Evolutionary conservation across 208 protist species (phyloP).

Genomic region (Trypanosoma scelopori): DNA sequence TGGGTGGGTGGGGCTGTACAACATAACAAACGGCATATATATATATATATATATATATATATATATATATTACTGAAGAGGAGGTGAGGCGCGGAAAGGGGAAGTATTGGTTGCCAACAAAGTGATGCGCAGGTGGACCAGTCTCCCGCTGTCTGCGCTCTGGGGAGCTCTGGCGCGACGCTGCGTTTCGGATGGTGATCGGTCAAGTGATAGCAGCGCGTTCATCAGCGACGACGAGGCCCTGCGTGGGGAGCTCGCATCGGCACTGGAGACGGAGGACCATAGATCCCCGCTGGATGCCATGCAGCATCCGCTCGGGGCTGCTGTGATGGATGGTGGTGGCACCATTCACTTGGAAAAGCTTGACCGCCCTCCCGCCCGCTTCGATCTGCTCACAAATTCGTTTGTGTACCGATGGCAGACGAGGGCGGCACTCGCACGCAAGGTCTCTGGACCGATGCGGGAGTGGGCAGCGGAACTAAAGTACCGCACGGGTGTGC

Average conservation of each 20-base stretch:
- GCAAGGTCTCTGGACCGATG: constrained; percentile 87
- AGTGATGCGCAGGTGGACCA: constrained; percentile 22
- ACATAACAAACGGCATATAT: too few species aligned
- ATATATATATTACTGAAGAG: neutral
- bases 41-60: too few species aligned
- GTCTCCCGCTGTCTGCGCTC: constrained; percentile 11
- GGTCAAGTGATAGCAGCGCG: constrained; percentile 23
- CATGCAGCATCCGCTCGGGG: constrained; percentile 11
- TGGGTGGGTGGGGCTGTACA: too few species aligned
- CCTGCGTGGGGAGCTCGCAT: constrained; percentile 65
- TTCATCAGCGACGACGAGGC: constrained; percentile 49
- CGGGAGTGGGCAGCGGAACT: constrained; percentile 89
- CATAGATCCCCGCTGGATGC: constrained; percentile 18
- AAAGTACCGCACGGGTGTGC: constrained; percentile 89
- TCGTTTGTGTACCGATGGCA: constrained; percentile 87
- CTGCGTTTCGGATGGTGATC: constrained; percentile 4
- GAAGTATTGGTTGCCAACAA: neutral
- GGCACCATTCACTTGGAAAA: constrained; percentile 50
- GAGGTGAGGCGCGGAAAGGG: neutral
- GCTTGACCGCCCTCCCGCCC: constrained; percentile 64
- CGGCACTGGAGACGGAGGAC: constrained; percentile 49
- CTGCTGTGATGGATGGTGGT: neutral
- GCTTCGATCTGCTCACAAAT: constrained; percentile 88
- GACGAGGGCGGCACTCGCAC: constrained; percentile 73
- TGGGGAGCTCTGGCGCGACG: neutral